Base-by-base conservation (phyloP, 306 rosid species). In the Quercus cerris region DNA sequence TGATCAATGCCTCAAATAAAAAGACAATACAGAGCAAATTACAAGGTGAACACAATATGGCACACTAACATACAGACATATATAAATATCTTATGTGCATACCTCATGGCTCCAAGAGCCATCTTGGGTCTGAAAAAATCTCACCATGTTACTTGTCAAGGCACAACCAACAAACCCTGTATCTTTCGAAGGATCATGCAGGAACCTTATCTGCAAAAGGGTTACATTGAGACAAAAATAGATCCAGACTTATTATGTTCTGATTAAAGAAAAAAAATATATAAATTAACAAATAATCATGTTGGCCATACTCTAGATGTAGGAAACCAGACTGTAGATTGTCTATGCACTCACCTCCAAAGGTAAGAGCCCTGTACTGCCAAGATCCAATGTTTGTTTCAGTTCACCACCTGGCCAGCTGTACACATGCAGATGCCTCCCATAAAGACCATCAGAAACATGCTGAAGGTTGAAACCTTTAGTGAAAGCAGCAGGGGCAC, bases 51-150 rank as follows among this genome's bases (percentile, higher is more conserved):
- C 12, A 78, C 55, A 19, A 80, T 11, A 59, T 18, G 18, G 56
- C 28, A 22, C 33, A 49, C 51, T 61, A 74, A 31, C 54, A 5
- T 56, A 41, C 14, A 77, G 30, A 78, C 46, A 38, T 10, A 22
- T 5, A 51, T 15, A 76, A 54, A 54, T 61, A 64, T 70, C 31
- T 25, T 54, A 72, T 85, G 11, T 27, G 35, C 79, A 56, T 76
- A 94, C 97, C 99, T 95, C 98, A 58, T 95, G 97, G 91, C 91
- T 82, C 99, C 99, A 95, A 25, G 94, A 85, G 62, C 80, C 95
- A 72, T 93, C 97, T 57, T 84, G 49, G 28, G 86, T 91, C 89
- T 87, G 84, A 85, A 90, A 95, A 87, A 91, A 95, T 14, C 96
- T 88, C 57, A 95, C 91, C 95, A 95, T 84, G 69, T 95, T 95